phyloP scores from a whole-genome alignment of 768 basidiomycete species.

The Boletus patriciae region DNA sequence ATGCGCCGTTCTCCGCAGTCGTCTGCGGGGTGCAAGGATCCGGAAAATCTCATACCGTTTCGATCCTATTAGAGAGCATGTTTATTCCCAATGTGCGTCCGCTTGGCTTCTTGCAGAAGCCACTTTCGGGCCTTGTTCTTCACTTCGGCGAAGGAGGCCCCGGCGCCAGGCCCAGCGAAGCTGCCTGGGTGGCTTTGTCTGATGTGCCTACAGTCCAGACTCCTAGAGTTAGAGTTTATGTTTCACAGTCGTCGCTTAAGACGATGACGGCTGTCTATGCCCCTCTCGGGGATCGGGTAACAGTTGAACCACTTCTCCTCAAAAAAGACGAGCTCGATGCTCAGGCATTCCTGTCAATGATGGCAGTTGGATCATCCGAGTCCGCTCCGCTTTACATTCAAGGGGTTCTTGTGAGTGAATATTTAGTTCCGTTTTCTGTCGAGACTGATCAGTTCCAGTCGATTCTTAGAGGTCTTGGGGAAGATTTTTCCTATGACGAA shows the following conservation, averaged over 20 bases:
- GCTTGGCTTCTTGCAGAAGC: conserved; percentile 52
- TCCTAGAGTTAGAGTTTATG: conserved; percentile 48
- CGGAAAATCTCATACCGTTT: conserved; percentile 72
- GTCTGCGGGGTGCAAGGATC: conserved; percentile 78
- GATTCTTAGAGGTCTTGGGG: conserved; percentile 64
- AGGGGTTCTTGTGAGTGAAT: conserved; percentile 53
- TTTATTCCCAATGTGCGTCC: conserved; percentile 51
- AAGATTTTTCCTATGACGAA: conserved; percentile 50
- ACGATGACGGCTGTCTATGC: conserved; percentile 61
- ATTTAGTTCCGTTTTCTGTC: neutral
- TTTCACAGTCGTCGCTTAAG: conserved; percentile 58
- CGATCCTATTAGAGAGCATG: conserved; percentile 69
- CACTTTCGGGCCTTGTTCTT: conserved; percentile 63
- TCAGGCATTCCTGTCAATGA: conserved; percentile 69
- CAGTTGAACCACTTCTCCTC: conserved; percentile 55
- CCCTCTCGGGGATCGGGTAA: conserved; percentile 48
- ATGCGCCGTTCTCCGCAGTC: conserved; percentile 72
- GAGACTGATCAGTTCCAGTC: conserved; percentile 34
- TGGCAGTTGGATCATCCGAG: conserved; percentile 65
- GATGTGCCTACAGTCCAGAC: conserved; percentile 33
- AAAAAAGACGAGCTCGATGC: conserved; percentile 64
- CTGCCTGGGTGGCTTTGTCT: conserved; percentile 55
- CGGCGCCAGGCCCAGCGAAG: conserved; percentile 58
- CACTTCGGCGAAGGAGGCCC: conserved; percentile 71
- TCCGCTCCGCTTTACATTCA: conserved; percentile 70